phyloP scores from a whole-genome alignment of 345 rosid species.

The Brassica cretica region DNA sequence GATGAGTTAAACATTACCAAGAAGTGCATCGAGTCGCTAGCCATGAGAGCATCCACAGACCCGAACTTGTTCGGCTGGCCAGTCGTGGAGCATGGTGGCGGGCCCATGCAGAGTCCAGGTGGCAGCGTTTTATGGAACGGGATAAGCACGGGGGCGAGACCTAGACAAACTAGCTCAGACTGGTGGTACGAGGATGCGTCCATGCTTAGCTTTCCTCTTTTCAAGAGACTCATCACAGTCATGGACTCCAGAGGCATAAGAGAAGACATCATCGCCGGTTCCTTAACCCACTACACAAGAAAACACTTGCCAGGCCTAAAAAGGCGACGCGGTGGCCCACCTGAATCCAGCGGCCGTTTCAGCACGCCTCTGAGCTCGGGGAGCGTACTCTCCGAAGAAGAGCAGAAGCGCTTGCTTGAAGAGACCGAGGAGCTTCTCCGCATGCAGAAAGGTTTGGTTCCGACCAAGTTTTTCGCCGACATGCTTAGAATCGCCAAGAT shows the following conservation, averaged over 20 bases:
- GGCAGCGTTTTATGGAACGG: slow-evolving; percentile 97
- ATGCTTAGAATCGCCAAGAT: slow-evolving; percentile 82
- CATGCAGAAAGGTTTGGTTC: slow-evolving; percentile 72
- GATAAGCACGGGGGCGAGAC: slow-evolving; percentile 92
- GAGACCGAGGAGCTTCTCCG: slow-evolving; percentile 75
- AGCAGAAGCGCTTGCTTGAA: slow-evolving; percentile 74
- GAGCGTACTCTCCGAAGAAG: slow-evolving; percentile 73
- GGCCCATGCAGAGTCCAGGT: slow-evolving; percentile 97
- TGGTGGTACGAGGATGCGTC: slow-evolving; percentile 99
- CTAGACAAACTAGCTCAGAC: slow-evolving; percentile 68
- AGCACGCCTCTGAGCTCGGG: slow-evolving; percentile 54
- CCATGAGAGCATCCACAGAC: slow-evolving; percentile 73
- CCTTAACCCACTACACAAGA: slow-evolving; percentile 69
- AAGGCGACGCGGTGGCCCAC: slow-evolving; percentile 59
- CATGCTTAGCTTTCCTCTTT: slow-evolving; percentile 67
- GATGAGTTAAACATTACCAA: slow-evolving; percentile 72
- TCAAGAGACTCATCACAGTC: slow-evolving; percentile 63
- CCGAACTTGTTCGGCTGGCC: slow-evolving; percentile 97
- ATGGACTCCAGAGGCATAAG: slow-evolving; percentile 87
- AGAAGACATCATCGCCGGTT: slow-evolving; percentile 71
- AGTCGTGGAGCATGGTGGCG: slow-evolving; percentile 70
- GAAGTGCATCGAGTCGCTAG: slow-evolving; percentile 77
- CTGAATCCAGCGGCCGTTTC: slow-evolving; percentile 64
- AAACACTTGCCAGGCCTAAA: slow-evolving; percentile 83
- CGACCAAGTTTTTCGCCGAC: slow-evolving; percentile 82